A percentile compares a stretch with the other conserved stretches of the same genome.
These are phyloP conservation scores for Odonthalia washingtoniensis DNA, from an alignment of 31 red algal genomes.

Conservation along the genomic window DNA sequence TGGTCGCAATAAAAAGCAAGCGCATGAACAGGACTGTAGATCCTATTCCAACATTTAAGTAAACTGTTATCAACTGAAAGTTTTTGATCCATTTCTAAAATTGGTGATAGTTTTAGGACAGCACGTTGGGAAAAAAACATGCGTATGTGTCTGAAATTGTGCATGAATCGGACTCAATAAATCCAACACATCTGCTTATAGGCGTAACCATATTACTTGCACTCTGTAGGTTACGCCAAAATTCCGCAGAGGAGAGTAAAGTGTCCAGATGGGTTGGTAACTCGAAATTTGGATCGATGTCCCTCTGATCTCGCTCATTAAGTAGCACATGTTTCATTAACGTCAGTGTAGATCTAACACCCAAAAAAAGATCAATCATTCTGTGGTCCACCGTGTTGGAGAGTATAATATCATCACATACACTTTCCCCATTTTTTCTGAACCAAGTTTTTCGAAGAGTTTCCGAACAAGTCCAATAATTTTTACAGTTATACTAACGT, in stretches of 20 bases:
- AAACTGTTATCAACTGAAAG: background rate
- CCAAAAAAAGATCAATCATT: too few species aligned
- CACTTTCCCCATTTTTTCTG: too few species aligned
- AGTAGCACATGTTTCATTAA: too few species aligned
- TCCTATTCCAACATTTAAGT: background rate
- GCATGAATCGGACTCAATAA: background rate
- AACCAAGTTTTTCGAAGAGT: too few species aligned
- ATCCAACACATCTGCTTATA: background rate
- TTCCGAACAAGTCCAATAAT: too few species aligned
- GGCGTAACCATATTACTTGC: background rate
- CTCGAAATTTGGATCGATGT: slow-evolving; percentile 17
- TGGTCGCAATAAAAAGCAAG: background rate
- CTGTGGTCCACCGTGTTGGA: too few species aligned
- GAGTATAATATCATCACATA: too few species aligned
- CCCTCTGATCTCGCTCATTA: slow-evolving; percentile 7
- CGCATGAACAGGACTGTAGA: slow-evolving; percentile 5
- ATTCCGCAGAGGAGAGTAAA: background rate
- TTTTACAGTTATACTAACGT: too few species aligned
- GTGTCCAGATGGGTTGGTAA: background rate
- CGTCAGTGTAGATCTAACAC: too few species aligned
- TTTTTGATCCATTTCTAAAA: too few species aligned
- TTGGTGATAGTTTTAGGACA: too few species aligned
- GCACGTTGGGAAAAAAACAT: too few species aligned
- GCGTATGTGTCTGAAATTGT: slow-evolving; percentile 1
- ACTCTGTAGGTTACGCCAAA: background rate